A percentile compares a stretch with the other conserved stretches of the same genome.
Evolutionary conservation across 2,329 filamentous ascomycete species (phyloP).

Genomic region (Didymellaceae sp.): DNA sequence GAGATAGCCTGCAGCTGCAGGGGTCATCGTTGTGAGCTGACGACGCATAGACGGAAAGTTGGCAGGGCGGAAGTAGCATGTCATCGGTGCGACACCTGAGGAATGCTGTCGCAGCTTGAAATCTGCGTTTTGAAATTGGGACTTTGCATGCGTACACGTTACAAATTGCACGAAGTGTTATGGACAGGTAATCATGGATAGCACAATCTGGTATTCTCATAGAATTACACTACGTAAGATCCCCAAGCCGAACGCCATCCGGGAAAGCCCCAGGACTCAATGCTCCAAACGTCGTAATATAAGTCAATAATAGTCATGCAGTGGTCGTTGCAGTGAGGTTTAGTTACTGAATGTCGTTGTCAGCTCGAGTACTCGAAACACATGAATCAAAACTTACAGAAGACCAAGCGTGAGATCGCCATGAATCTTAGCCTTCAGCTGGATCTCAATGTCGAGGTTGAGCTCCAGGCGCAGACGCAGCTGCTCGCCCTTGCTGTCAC

Average conservation of each 20-base stretch:
- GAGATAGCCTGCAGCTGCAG: slow-evolving; percentile 4
- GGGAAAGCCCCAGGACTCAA: slow-evolving; percentile 19
- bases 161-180: no score
- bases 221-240: slow-evolving; percentile 32
- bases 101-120: slow-evolving; percentile 2
- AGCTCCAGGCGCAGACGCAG: slow-evolving; percentile 64
- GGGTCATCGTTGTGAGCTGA: slow-evolving; percentile 25
- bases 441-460: slow-evolving; percentile 68
- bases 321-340: slow-evolving; percentile 21
- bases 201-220: background rate
- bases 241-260: slow-evolving; percentile 35
- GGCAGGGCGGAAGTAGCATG: slow-evolving; percentile 22
- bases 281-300: slow-evolving; percentile 24
- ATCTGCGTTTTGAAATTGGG: background rate
- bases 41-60: slow-evolving; percentile 29
- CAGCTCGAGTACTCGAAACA: slow-evolving; percentile 14
- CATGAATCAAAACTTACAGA: slow-evolving; percentile 49
- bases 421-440: slow-evolving; percentile 70
- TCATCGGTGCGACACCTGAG: slow-evolving; percentile 6
- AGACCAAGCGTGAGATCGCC: slow-evolving; percentile 67
- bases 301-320: slow-evolving; percentile 26
- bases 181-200: background rate
- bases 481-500: slow-evolving; percentile 54
- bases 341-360: slow-evolving; percentile 41
- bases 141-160: no score